Evolutionary conservation across 768 basidiomycete genomes (phyloP).

Genomic region (Suillus clintonianus): DNA sequence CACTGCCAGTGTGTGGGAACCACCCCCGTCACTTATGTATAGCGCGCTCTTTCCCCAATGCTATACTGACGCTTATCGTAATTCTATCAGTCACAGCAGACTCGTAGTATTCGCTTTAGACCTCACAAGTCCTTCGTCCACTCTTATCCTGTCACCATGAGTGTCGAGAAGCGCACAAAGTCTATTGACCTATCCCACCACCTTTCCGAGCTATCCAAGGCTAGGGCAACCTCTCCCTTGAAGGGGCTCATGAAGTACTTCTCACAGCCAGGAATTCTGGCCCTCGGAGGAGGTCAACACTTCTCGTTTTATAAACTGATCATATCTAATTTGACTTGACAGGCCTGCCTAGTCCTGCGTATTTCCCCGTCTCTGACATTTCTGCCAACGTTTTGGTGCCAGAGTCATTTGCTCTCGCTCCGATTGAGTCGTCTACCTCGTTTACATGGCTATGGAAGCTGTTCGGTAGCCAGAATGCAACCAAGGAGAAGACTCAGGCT

Average conservation of each 20-base stretch:
- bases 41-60: neutral
- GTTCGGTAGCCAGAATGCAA: conserved; percentile 35
- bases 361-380: conserved; percentile 70
- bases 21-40: neutral
- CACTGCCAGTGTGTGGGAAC: neutral
- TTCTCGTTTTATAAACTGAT: neutral
- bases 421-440: conserved; percentile 27
- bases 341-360: conserved; percentile 68
- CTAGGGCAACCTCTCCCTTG: conserved; percentile 55
- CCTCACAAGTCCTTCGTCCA: neutral
- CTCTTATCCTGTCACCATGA: conserved; percentile 17
- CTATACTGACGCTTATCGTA: neutral
- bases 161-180: conserved; percentile 38
- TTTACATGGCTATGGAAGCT: conserved; percentile 64
- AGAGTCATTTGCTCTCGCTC: conserved; percentile 49
- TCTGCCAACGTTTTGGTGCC: conserved; percentile 53
- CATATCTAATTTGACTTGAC: neutral
- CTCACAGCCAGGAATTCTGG: conserved; percentile 52
- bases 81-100: neutral
- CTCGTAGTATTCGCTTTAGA: neutral
- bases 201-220: conserved; percentile 55
- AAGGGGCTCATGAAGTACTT: conserved; percentile 69
- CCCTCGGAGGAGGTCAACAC: conserved; percentile 66
- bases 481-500: conserved; percentile 45
- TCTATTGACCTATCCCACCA: conserved; percentile 75